Base-by-base conservation (phyloP, 805 yeast species). In the Cyberlindnera americana region DNA sequence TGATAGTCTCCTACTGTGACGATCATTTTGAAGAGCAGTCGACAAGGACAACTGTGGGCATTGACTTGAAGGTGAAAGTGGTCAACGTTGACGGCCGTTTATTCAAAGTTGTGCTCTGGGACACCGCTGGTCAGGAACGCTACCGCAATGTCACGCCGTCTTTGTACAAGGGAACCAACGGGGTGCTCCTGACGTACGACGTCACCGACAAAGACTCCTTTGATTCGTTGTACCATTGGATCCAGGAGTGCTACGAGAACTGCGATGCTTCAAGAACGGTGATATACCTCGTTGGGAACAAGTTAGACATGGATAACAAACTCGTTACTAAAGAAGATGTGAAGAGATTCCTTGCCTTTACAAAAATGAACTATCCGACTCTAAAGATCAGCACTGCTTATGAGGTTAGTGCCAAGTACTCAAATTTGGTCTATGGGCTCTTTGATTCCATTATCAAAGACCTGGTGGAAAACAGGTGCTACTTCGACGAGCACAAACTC, bases 61-160 rank as follows among this genome's bases (percentile, higher is more conserved):
- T 72, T 6, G 76, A 72, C 47, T 58, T 72, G 33, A 70, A 70
- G 51, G 66, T 69, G 8, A 65, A 68, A 35, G 45, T 65, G 12
- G 64, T 70, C 11, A 69, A 66, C 45, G 65, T 72, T 13, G 74
- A 69, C 47, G 66, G 69, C 18, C 54, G 67, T 31, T 58, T 58
- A 33, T 70, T 69, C 56, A 70, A 70, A 47, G 62, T 70, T 12
- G 66, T 65, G 8, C 49, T 71, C 38, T 72, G 76, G 75, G 76
- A 70, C 47, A 70, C 76, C 12, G 77, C 77, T 4, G 77, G 77
- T 4, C 75, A 71, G 53, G 75, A 71, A 48, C 56, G 75, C 36
- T 72, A 67, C 43, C 58, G 72, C 44, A 69, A 71, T 33, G 69
- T 70, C 6, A 65, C 69, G 28, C 73, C 75, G 7, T 60, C 69